Conservation (phyloP, 2,329 filamentous ascomycete genomes). For the Aureobasidium musti region DNA sequence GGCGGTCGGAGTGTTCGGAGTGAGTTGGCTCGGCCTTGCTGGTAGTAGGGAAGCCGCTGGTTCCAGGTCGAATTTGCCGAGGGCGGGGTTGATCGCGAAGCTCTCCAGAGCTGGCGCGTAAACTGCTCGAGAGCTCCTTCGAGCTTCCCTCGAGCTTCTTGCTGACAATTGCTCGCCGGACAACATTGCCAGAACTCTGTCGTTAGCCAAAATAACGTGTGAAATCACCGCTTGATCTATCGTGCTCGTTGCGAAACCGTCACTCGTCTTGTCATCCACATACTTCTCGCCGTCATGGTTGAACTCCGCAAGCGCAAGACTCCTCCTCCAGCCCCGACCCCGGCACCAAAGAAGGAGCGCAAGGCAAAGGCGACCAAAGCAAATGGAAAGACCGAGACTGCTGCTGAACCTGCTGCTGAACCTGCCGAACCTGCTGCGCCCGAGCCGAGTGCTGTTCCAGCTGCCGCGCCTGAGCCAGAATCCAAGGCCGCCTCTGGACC, state of each 20-base stretch:
- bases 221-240: background rate
- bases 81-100: conserved; percentile 11
- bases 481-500: conserved; percentile 33
- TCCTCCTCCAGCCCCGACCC: conserved; percentile 52
- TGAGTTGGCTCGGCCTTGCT: background rate
- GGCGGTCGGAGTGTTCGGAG: conserved; percentile 16
- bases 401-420: conserved; percentile 36
- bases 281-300: conserved; percentile 46
- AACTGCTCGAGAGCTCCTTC: conserved; percentile 18
- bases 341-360: conserved; percentile 52
- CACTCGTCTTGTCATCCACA: background rate
- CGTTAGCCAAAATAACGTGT: background rate
- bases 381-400: conserved; percentile 33
- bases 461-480: conserved; percentile 29
- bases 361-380: conserved; percentile 42
- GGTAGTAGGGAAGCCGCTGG: background rate
- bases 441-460: conserved; percentile 29
- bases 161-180: background rate
- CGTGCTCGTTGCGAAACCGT: background rate
- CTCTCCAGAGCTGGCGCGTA: conserved; percentile 21
- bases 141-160: conserved; percentile 16
- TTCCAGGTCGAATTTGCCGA: conserved; percentile 7
- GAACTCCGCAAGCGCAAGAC: conserved; percentile 66
- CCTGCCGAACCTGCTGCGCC: conserved; percentile 34
- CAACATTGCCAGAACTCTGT: background rate